phyloP scores from a whole-genome alignment of 2,329 filamentous ascomycete species.

The Aspergillus quadrilineatus region DNA sequence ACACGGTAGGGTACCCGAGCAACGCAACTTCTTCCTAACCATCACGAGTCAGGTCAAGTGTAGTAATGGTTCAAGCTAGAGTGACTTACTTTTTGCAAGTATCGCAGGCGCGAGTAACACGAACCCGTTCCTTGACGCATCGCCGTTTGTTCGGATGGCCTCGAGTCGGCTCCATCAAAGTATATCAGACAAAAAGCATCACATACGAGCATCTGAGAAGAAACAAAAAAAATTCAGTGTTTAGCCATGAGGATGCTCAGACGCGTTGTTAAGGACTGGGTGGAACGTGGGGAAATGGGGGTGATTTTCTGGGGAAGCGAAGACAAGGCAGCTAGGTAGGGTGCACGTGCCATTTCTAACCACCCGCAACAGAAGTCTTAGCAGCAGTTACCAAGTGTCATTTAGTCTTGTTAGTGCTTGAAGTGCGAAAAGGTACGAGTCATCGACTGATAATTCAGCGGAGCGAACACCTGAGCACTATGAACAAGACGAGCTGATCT shows the following conservation, averaged over 20 bases:
- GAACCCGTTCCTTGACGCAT: constrained; percentile 16
- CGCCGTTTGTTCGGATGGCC: constrained; percentile 13
- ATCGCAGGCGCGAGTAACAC: constrained; percentile 20
- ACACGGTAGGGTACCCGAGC: constrained; percentile 18
- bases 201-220: not conserved
- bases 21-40: constrained; percentile 18
- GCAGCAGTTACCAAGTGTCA: too few relatives aligned
- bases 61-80: not conserved
- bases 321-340: not conserved
- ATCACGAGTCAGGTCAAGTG: not conserved
- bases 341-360: not conserved
- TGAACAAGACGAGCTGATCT: not conserved
- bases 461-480: not conserved
- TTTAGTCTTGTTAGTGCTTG: too few relatives aligned
- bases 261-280: not conserved
- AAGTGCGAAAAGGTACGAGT: too few relatives aligned
- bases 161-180: constrained; percentile 9
- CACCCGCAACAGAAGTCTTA: not conserved
- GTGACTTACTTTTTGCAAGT: constrained; percentile 15
- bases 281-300: not conserved
- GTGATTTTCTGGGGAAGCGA: constrained; percentile 1
- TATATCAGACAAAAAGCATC: not conserved
- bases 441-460: too few relatives aligned
- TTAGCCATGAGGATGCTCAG: not conserved
- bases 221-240: not conserved